These are phyloP conservation scores for Aspergillus texensis DNA, from an alignment of 2,329 filamentous ascomycete genomes.

Conservation along the genomic window DNA sequence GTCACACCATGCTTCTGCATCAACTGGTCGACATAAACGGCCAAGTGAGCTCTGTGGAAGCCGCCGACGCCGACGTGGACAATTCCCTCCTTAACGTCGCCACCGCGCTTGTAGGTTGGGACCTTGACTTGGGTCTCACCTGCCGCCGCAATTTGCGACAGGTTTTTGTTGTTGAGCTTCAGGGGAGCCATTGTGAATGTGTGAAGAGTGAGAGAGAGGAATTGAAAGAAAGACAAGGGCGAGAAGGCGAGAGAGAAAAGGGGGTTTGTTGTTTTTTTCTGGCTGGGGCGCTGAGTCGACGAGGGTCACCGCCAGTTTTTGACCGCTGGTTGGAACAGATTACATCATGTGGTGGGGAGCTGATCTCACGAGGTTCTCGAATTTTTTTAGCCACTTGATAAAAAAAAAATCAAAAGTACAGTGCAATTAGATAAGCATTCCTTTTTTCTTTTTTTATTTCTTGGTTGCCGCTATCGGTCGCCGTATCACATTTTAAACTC, in stretches of 20 bases:
- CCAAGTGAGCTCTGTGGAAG: constrained; percentile 58
- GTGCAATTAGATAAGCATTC: not conserved
- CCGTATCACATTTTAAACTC: not conserved
- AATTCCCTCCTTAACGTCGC: constrained; percentile 55
- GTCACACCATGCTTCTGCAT: constrained; percentile 50
- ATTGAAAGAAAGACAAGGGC: not conserved
- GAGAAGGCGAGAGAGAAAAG: not conserved
- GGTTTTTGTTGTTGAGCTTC: constrained; percentile 45
- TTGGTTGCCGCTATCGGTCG: not conserved
- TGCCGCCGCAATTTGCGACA: constrained; percentile 39
- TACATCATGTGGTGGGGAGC: constrained; percentile 5
- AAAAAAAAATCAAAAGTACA: not conserved
- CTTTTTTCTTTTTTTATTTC: not conserved
- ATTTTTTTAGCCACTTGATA: not conserved
- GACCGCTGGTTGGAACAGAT: constrained; percentile 10
- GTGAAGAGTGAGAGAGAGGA: not conserved
- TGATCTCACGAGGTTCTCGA: not conserved
- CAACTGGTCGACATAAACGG: constrained; percentile 55
- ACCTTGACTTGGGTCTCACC: constrained; percentile 35
- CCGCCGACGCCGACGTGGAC: constrained; percentile 59
- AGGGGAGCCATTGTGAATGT: constrained; percentile 34
- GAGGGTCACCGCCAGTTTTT: constrained; percentile 23
- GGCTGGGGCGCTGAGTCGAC: not conserved
- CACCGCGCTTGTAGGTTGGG: constrained; percentile 49
- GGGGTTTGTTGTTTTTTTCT: not conserved